Conservation (phyloP, 192 early-diverging fungal species). For the Obelidium mucronatum region DNA sequence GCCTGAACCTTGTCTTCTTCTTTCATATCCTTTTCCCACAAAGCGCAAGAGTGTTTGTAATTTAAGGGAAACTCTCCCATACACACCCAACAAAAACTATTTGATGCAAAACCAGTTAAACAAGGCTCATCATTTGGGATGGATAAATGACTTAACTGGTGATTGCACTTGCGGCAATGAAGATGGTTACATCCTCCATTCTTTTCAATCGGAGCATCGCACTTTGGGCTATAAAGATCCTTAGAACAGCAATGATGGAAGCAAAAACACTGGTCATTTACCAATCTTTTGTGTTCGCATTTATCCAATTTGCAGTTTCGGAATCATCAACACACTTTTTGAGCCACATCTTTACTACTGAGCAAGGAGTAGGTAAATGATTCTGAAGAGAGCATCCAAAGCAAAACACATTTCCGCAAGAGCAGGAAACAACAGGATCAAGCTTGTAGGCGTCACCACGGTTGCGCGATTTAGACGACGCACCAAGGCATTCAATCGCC, state of each 20-base stretch:
- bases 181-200: slow-evolving; percentile 99
- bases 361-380: slow-evolving; percentile 89
- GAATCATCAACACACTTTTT: slow-evolving; percentile 98
- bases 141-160: slow-evolving; percentile 63
- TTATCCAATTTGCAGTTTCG: slow-evolving; percentile 98
- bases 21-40: slow-evolving; percentile 92
- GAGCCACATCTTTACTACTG: slow-evolving; percentile 81
- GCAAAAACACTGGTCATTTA: neutral
- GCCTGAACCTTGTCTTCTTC: slow-evolving; percentile 83
- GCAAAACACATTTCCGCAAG: slow-evolving; percentile 83
- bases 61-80: slow-evolving; percentile 95
- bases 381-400: slow-evolving; percentile 85
- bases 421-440: slow-evolving; percentile 87
- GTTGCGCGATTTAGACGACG: neutral
- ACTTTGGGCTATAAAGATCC: slow-evolving; percentile 70
- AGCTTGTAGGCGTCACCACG: slow-evolving; percentile 57
- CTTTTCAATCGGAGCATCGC: slow-evolving; percentile 95
- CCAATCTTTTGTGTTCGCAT: slow-evolving; percentile 57
- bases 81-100: slow-evolving; percentile 99
- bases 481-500: neutral
- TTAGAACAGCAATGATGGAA: neutral
- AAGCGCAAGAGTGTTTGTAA: slow-evolving; percentile 94
- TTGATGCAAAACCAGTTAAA: slow-evolving; percentile 28
- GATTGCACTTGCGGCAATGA: slow-evolving; percentile 95
- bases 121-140: neutral